These are phyloP conservation scores for Penicillium sp. DNA, from an alignment of 2,329 filamentous ascomycete genomes.

Conservation along the genomic window DNA sequence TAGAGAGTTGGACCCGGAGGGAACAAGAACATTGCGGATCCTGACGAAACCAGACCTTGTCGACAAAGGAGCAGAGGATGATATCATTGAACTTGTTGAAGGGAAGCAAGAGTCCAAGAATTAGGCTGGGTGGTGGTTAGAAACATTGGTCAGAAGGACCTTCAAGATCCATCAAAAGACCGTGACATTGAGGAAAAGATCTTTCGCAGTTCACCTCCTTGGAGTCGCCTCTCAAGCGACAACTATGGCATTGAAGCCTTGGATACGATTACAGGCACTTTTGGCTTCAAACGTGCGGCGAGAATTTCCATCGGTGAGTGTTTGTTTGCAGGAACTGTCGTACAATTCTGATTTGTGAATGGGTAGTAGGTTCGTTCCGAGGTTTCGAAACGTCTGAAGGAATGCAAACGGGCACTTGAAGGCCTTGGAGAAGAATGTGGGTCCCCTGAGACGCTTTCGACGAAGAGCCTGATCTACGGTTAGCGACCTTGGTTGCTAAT, in stretches of 20 bases:
- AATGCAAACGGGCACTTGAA: slow-evolving; percentile 32
- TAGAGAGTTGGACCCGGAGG: slow-evolving; percentile 39
- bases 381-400: slow-evolving; percentile 38
- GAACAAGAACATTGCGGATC: slow-evolving; percentile 49
- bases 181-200: slow-evolving; percentile 37
- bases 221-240: slow-evolving; percentile 43
- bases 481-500: background rate
- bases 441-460: slow-evolving; percentile 23
- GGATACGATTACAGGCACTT: slow-evolving; percentile 46
- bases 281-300: slow-evolving; percentile 48
- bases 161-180: slow-evolving; percentile 23
- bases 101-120: slow-evolving; percentile 21
- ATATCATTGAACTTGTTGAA: slow-evolving; percentile 35
- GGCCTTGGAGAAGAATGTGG: slow-evolving; percentile 41
- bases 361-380: slow-evolving; percentile 36
- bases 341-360: background rate
- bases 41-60: slow-evolving; percentile 66
- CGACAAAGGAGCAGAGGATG: slow-evolving; percentile 35
- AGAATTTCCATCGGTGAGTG: slow-evolving; percentile 50
- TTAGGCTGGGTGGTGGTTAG: slow-evolving; percentile 40
- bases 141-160: slow-evolving; percentile 38
- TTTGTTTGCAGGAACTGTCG: background rate
- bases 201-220: slow-evolving; percentile 43
- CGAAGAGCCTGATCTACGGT: slow-evolving; percentile 1
- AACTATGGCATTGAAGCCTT: slow-evolving; percentile 49